Evolutionary conservation across 2,329 filamentous ascomycete species (phyloP), one percentile per base, ranked within the genome.

Genomic region (Penicillium sp.): DNA sequence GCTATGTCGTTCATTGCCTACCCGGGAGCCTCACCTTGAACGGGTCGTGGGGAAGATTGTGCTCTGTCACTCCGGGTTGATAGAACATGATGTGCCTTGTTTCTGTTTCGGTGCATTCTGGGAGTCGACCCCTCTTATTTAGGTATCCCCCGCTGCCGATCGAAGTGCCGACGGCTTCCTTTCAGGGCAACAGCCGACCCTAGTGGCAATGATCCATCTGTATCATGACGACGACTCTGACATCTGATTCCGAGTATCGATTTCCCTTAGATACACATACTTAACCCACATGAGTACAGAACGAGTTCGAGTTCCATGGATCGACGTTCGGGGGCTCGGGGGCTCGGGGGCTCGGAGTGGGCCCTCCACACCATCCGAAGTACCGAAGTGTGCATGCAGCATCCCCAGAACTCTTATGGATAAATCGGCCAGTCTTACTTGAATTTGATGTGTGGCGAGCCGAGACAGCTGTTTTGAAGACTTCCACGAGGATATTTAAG

Each of bases 41-140:
- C 3, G 82, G 81, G 61, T 84, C 82, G 62, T 81, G 73, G 0
- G 81, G 80, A 0, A 85, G 73, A 11, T 77, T 76, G 39, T 84
- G 82, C 21, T 79, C 74, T 8, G 81, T 82, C 39, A 77, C 77
- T 40, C 81, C 81, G 80, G 72, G 68, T 84, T 47, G 19, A 10
- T 47, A 84, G 69, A 83, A 84, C 73, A 84, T 80, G n/a, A 23
- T 10, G 19, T 16, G 19, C 27, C n/a, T 31, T 48, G 5, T 13
- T 34, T 34, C n/a, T 27, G 46, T 25, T 25, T 36, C 39, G 16
- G 13, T 41, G 39, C 39, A 23, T 41, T 41, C 39, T 41, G 11
- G 39, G 19, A 5, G 41, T 29, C n/a, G 15, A 52, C 45, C 55
- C 55, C 44, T 43, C 38, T 33, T 39, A 41, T 41, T 4, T 23